Conservation (phyloP, 1,139 yeast genomes). For the Debaryomyces nepalensis region DNA sequence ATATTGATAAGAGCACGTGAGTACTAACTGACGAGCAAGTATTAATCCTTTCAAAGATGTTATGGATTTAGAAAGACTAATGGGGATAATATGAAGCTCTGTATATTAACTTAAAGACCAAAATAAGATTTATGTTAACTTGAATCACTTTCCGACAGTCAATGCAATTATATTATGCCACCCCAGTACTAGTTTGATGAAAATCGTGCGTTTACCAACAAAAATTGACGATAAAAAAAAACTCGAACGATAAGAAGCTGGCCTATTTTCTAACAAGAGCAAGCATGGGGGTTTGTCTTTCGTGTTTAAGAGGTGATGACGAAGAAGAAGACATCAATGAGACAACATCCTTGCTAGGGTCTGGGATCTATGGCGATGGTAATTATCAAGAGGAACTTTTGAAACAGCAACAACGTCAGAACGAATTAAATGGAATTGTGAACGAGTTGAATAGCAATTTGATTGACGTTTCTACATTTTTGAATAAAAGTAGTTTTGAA, state of each 20-base stretch:
- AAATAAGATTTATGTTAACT: background rate
- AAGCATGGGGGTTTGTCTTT: slow-evolving; percentile 52
- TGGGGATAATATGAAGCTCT: background rate
- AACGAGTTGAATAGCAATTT: slow-evolving; percentile 49
- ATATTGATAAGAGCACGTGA: slow-evolving; percentile 11
- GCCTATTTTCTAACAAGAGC: slow-evolving; percentile 1
- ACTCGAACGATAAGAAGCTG: slow-evolving; percentile 4
- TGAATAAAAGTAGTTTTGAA: slow-evolving; percentile 25
- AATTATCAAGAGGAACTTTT: slow-evolving; percentile 44
- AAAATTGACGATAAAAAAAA: slow-evolving; percentile 1
- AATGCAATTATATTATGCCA: no score
- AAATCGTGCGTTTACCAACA: background rate
- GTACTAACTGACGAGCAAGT: background rate
- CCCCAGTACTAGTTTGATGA: background rate
- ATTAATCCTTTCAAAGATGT: background rate
- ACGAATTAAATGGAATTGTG: slow-evolving; percentile 46
- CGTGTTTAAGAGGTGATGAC: slow-evolving; percentile 45
- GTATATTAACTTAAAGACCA: background rate
- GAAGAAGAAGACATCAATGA: slow-evolving; percentile 43
- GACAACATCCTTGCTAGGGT: slow-evolving; percentile 40
- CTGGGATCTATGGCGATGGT: slow-evolving; percentile 37
- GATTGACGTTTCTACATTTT: slow-evolving; percentile 49
- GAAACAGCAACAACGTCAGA: slow-evolving; percentile 49
- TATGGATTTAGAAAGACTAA: background rate
- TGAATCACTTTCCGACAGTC: no score